These are phyloP conservation scores for Kwoniella sp. DNA, from an alignment of 768 basidiomycete species.

Conservation along the genomic window DNA sequence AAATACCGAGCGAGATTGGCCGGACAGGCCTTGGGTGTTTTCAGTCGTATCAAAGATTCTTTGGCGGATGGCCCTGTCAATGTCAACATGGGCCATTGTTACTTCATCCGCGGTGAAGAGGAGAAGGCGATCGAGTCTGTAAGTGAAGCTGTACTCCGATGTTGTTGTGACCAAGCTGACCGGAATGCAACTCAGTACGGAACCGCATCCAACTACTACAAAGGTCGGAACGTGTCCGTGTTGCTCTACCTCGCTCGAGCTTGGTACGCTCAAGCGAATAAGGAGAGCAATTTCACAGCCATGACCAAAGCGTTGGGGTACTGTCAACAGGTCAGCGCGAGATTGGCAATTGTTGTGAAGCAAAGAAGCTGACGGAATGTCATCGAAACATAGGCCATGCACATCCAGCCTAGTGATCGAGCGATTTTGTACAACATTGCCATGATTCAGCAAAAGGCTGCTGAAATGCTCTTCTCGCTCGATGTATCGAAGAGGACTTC, in stretches of 20 bases:
- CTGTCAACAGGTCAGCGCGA: slow-evolving; percentile 68
- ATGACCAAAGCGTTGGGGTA: slow-evolving; percentile 84
- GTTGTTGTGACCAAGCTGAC: background rate
- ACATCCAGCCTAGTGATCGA: slow-evolving; percentile 83
- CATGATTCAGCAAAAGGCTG: slow-evolving; percentile 96
- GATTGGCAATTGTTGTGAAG: background rate
- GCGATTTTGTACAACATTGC: slow-evolving; percentile 92
- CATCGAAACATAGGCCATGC: slow-evolving; percentile 66
- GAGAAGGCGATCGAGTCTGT: slow-evolving; percentile 96
- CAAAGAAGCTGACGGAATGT: background rate
- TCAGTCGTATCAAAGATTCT: slow-evolving; percentile 87
- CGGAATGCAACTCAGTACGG: slow-evolving; percentile 68
- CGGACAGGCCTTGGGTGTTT: slow-evolving; percentile 83
- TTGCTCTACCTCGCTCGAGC: slow-evolving; percentile 85
- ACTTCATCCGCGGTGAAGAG: slow-evolving; percentile 88
- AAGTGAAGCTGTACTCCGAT: slow-evolving; percentile 41
- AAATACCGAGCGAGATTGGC: slow-evolving; percentile 67
- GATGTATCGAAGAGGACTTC: slow-evolving; percentile 75
- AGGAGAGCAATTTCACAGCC: slow-evolving; percentile 77
- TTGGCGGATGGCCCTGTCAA: slow-evolving; percentile 82
- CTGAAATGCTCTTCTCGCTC: slow-evolving; percentile 80
- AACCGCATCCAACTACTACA: slow-evolving; percentile 79
- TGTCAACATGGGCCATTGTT: slow-evolving; percentile 95
- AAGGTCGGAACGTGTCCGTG: slow-evolving; percentile 71
- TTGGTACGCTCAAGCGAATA: slow-evolving; percentile 91